A percentile compares a stretch with the other conserved stretches of the same genome.
phyloP scores from a whole-genome alignment of 176 grass and related monocot genomes.

The Lolium rigidum region DNA sequence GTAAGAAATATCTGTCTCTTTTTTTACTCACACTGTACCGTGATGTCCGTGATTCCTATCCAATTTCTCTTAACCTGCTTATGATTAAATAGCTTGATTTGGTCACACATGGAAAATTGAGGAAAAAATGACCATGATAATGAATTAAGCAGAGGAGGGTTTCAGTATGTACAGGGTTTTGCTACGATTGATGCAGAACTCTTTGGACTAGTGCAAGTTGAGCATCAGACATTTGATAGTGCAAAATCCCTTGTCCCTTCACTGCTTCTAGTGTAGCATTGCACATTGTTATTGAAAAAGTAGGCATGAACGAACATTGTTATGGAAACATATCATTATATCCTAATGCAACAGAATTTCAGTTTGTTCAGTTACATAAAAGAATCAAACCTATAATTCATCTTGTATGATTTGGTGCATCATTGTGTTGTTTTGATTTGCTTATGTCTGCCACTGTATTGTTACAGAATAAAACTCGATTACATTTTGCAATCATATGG shows the following conservation, averaged over 20 bases:
- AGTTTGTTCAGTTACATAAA: not conserved
- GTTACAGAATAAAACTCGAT: slow-evolving; percentile 10
- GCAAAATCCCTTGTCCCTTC: not conserved
- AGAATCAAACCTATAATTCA: not conserved
- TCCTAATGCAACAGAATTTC: not conserved
- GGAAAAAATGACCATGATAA: not conserved
- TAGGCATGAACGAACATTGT: not conserved
- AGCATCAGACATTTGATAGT: not conserved
- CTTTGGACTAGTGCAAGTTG: not conserved
- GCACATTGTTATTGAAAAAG: not conserved
- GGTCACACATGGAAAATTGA: not conserved
- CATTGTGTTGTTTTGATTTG: not conserved
- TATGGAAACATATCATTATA: not conserved
- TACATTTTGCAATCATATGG: not conserved
- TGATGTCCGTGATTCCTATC: not conserved
- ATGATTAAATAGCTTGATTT: not conserved
- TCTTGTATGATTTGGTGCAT: not conserved
- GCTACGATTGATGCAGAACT: not conserved
- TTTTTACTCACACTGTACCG: not conserved
- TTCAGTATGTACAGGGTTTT: slow-evolving; percentile 24
- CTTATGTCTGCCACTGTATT: not conserved
- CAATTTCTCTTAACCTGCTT: not conserved
- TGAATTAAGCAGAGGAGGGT: not conserved
- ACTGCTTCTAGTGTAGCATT: not conserved
- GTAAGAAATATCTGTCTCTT: slow-evolving; percentile 48